These are phyloP conservation scores for Hyphopichia homilentoma DNA, from an alignment of 805 yeast species.

Conservation along the genomic window DNA sequence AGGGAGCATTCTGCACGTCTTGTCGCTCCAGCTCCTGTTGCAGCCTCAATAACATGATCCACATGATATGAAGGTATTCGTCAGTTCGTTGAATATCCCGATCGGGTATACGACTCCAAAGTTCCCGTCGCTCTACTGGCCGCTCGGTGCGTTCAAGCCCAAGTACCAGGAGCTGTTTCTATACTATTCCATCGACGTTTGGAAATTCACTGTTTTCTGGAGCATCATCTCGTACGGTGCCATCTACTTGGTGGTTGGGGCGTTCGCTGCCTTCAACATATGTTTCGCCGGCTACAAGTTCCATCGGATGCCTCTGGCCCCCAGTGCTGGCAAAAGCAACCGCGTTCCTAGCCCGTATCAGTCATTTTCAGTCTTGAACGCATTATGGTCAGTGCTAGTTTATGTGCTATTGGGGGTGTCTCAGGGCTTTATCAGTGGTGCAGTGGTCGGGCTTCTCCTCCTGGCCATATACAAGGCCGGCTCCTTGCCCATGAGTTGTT, in stretches of 20 bases:
- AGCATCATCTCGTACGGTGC: slow-evolving; percentile 61
- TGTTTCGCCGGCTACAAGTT: slow-evolving; percentile 16
- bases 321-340: background rate
- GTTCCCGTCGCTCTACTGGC: slow-evolving; percentile 83
- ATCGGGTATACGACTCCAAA: slow-evolving; percentile 75
- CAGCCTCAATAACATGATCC: too few relatives aligned
- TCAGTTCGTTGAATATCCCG: slow-evolving; percentile 54
- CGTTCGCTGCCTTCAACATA: slow-evolving; percentile 43
- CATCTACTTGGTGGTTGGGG: slow-evolving; percentile 63
- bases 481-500: slow-evolving; percentile 82
- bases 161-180: slow-evolving; percentile 51
- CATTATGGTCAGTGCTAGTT: slow-evolving; percentile 38
- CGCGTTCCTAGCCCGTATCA: slow-evolving; percentile 24
- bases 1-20: too few relatives aligned
- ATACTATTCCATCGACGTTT: slow-evolving; percentile 68
- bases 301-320: background rate
- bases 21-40: too few relatives aligned
- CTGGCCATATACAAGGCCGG: slow-evolving; percentile 79
- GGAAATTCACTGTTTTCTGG: slow-evolving; percentile 85
- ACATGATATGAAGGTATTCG: slow-evolving; percentile 26
- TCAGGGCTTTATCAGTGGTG: slow-evolving; percentile 70
- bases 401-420: slow-evolving; percentile 55
- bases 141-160: slow-evolving; percentile 40
- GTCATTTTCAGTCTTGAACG: slow-evolving; percentile 38
- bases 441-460: slow-evolving; percentile 69